phyloP scores from a whole-genome alignment of 257 asterid species.

The Penstemon davidsonii region DNA sequence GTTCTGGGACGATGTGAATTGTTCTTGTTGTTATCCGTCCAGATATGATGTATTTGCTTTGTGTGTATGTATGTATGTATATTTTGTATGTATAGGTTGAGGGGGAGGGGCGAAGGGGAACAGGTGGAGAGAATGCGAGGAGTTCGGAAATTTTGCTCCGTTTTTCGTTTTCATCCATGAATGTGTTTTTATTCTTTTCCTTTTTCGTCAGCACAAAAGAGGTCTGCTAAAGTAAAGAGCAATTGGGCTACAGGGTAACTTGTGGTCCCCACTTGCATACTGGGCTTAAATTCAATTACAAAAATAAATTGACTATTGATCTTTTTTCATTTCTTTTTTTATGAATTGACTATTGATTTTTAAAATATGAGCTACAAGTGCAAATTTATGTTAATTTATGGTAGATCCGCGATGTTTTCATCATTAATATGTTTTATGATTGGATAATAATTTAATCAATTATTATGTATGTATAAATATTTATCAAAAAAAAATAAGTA shows the following conservation, averaged over 20 bases:
- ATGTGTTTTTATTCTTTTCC: neutral
- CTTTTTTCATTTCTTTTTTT: too few species aligned
- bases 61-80: constrained; percentile 3
- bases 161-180: constrained; percentile 40
- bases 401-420: too few species aligned
- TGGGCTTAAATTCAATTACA: neutral
- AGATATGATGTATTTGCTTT: neutral
- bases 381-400: too few species aligned
- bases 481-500: too few species aligned
- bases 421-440: too few species aligned
- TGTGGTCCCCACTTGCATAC: constrained; percentile 7
- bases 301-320: too few species aligned
- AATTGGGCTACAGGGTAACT: neutral
- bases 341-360: too few species aligned
- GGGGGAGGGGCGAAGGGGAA: constrained; percentile 25
- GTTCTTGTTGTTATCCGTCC: neutral
- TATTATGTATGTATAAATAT: too few species aligned
- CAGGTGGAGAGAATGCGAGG: constrained; percentile 50
- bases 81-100: constrained; percentile 19
- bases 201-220: constrained; percentile 8
- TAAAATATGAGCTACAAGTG: too few species aligned
- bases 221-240: neutral
- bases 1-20: neutral
- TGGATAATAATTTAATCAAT: too few species aligned
- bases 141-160: constrained; percentile 37